These are phyloP conservation scores for Litchi chinensis DNA, from an alignment of 345 rosid species.

Conservation along the genomic window DNA sequence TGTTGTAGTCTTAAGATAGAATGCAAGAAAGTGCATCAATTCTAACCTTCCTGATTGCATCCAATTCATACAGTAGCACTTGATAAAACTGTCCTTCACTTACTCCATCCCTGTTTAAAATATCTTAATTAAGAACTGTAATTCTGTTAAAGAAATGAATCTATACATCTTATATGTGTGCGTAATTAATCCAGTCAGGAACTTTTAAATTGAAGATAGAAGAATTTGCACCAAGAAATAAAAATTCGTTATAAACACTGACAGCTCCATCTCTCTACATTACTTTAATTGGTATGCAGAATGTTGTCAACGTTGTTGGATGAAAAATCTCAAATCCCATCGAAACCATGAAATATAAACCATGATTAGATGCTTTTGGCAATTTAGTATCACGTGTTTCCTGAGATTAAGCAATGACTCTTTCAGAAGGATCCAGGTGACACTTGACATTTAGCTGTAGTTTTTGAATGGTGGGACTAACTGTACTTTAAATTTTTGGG, in stretches of 20 bases:
- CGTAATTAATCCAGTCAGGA: not conserved
- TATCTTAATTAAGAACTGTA: not conserved
- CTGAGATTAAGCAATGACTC: not conserved
- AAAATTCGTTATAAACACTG: not conserved
- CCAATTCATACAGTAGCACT: slow-evolving; percentile 79
- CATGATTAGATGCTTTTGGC: not conserved
- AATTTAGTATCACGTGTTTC: not conserved
- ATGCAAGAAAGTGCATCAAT: not conserved
- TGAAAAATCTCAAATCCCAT: not conserved
- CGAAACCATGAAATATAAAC: not conserved
- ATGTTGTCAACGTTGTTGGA: not conserved
- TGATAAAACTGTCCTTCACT: slow-evolving; percentile 98
- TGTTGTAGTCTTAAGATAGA: not conserved
- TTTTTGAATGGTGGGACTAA: too few relatives aligned
- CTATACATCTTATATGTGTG: not conserved
- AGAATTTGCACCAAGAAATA: not conserved
- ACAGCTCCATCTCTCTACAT: not conserved
- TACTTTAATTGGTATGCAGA: not conserved
- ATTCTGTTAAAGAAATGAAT: slow-evolving; percentile 3
- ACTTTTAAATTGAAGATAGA: not conserved
- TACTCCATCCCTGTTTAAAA: slow-evolving; percentile 83
- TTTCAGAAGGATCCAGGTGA: not conserved
- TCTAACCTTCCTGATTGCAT: slow-evolving; percentile 78
- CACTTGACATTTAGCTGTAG: not conserved
- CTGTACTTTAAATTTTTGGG: too few relatives aligned